Conservation (phyloP, 208 protist genomes). For the Porcisia hertigi region DNA sequence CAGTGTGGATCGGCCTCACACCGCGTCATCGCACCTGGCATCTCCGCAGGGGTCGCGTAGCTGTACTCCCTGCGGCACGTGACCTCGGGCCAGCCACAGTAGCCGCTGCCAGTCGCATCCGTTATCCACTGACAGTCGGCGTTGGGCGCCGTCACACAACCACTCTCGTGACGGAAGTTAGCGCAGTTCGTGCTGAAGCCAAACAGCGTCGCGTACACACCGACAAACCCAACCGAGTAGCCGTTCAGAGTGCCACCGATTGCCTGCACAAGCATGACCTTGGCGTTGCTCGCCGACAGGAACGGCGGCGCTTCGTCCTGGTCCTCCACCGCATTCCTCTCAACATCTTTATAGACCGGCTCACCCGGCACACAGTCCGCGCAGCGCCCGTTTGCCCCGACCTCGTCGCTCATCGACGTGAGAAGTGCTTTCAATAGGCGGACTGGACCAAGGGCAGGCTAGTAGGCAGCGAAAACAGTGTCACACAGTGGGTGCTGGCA, state of each 20-base stretch:
- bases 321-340: too few relatives aligned
- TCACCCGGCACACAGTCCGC: too few relatives aligned
- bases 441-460: too few relatives aligned
- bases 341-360: too few relatives aligned
- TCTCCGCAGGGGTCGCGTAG: neutral
- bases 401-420: too few relatives aligned
- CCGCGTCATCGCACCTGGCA: neutral
- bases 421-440: too few relatives aligned
- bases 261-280: constrained; percentile 50
- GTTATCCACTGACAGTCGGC: constrained; percentile 55
- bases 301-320: too few relatives aligned
- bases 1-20: constrained; percentile 44
- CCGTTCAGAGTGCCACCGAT: constrained; percentile 63
- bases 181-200: constrained; percentile 63
- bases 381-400: too few relatives aligned
- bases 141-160: constrained; percentile 52
- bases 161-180: constrained; percentile 25
- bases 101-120: neutral
- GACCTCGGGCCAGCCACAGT: constrained; percentile 44
- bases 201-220: constrained; percentile 67
- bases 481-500: too few relatives aligned
- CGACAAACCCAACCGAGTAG: constrained; percentile 78
- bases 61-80: constrained; percentile 38
- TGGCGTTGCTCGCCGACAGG: constrained; percentile 36
- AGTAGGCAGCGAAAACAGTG: too few relatives aligned